Conservation (phyloP, 257 asterid genomes). For the Gynochthodes officinalis region DNA sequence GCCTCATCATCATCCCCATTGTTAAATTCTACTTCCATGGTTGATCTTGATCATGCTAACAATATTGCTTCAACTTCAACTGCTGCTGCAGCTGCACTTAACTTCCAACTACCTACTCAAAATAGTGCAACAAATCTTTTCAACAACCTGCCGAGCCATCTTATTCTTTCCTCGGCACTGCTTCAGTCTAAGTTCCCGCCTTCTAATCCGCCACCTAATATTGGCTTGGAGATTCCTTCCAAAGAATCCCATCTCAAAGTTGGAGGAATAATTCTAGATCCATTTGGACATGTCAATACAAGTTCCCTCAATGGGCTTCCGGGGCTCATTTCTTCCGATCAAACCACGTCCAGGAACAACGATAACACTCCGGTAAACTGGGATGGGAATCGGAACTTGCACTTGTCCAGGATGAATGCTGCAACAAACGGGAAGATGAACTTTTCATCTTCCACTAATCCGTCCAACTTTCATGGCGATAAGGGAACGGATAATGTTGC, state of each 20-base stretch:
- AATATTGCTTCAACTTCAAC: constrained; percentile 9
- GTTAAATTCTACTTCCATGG: constrained; percentile 20
- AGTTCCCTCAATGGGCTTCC: constrained; percentile 36
- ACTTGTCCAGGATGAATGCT: constrained; percentile 4
- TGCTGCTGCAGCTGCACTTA: constrained; percentile 15
- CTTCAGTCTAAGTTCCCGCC: constrained; percentile 37
- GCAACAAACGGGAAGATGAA: constrained; percentile 20
- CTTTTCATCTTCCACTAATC: constrained; percentile 16
- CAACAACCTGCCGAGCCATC: constrained; percentile 31
- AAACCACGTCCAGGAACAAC: constrained; percentile 19
- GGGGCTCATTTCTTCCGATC: constrained; percentile 46
- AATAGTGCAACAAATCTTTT: constrained; percentile 28
- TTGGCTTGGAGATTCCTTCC: constrained; percentile 19
- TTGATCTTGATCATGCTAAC: constrained; percentile 9
- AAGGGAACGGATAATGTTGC: constrained; percentile 30
- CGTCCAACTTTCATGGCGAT: constrained; percentile 29
- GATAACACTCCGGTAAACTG: constrained; percentile 13
- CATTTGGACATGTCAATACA: constrained; percentile 15
- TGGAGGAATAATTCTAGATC: constrained; percentile 20
- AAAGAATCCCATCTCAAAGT: constrained; percentile 23
- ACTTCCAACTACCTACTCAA: constrained; percentile 31
- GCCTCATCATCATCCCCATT: constrained; percentile 21
- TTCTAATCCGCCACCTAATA: constrained; percentile 2
- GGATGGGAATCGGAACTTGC: constrained; percentile 21
- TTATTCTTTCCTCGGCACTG: constrained; percentile 36